Evolutionary conservation across 1,284 basidiomycete species (phyloP), one percentile per base, ranked within the genome.

Genomic region (Grifola frondosa): DNA sequence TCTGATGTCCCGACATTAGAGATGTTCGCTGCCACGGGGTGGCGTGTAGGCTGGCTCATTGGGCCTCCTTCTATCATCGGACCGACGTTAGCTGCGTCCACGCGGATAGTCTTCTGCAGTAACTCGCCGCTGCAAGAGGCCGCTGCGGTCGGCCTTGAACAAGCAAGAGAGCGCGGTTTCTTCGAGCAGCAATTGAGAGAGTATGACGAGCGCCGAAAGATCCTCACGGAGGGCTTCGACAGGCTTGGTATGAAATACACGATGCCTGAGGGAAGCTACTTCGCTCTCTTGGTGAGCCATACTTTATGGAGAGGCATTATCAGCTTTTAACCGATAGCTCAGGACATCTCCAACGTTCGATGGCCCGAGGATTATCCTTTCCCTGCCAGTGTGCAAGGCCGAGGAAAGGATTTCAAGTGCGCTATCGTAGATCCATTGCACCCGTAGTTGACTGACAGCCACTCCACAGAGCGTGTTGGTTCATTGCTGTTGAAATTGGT

Each of bases 1-100:
- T 32, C 13, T 46, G 19, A 25, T 28, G 19, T 22, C 30, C 26
- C 26, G 15, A 24, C 28, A 11, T 24, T 61, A 92, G 90, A 94
- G 73, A 84, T 91, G n/a, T 99, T 99, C 65, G 91, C 96, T 13
- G 92, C 92, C 7, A 99, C 97, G 2, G 97, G 97, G 19, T 99
- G 96, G 96, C 84, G 97, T 44, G 81, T 99, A 19, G 97, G 96
- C 57, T 99, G 94, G 94, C 78, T 95, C 11, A 86, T 99, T 51
- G 97, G 89, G 6, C 91, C 93, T 5, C 62, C 79, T 17, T 82
- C 81, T 29, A 88, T 99, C 56, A 88, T 97, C 44, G 73, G 74
- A 26, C 92, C 96, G 1, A 87, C 91, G 5, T 76, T 97, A 16
- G 92, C 93, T 4, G 96, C 93, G 0, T 85, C 85, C 39, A 95